A percentile compares a stretch with the other conserved stretches of the same genome.
phyloP scores from a whole-genome alignment of 306 rosid genomes.

The Purshia tridentata region DNA sequence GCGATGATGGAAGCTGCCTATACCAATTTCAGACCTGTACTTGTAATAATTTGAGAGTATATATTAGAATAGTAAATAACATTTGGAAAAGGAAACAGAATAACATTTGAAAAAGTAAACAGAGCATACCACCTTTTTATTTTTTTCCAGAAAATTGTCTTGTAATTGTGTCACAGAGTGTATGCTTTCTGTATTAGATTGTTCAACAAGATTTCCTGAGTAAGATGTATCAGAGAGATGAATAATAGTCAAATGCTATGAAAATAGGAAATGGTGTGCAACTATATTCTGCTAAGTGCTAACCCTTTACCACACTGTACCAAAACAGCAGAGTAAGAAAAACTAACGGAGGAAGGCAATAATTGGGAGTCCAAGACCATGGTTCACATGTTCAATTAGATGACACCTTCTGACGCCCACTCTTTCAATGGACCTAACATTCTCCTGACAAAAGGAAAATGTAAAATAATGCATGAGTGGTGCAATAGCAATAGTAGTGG shows the following conservation, averaged over 20 bases:
- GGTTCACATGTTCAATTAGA: background rate
- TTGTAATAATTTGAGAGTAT: slow-evolving; percentile 18
- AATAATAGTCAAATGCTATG: background rate
- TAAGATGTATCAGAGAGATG: background rate
- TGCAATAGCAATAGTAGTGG: background rate
- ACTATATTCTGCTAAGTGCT: background rate
- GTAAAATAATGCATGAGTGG: background rate
- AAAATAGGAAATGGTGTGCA: background rate
- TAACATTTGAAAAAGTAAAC: too few relatives aligned
- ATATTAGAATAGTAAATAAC: background rate
- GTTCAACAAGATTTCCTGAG: too few relatives aligned
- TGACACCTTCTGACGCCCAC: background rate
- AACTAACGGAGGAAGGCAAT: background rate
- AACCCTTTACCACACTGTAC: background rate
- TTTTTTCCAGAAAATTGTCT: too few relatives aligned
- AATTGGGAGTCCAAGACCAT: background rate
- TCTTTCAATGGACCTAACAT: background rate
- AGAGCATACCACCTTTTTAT: too few relatives aligned
- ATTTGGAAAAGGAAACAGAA: too few relatives aligned
- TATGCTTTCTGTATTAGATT: too few relatives aligned
- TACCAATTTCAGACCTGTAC: slow-evolving; percentile 35
- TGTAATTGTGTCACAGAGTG: too few relatives aligned
- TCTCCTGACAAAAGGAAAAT: background rate
- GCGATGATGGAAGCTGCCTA: slow-evolving; percentile 48
- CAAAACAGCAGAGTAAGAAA: background rate